phyloP scores from a whole-genome alignment of 2,329 filamentous ascomycete species.

The Colletotrichum cereale region DNA sequence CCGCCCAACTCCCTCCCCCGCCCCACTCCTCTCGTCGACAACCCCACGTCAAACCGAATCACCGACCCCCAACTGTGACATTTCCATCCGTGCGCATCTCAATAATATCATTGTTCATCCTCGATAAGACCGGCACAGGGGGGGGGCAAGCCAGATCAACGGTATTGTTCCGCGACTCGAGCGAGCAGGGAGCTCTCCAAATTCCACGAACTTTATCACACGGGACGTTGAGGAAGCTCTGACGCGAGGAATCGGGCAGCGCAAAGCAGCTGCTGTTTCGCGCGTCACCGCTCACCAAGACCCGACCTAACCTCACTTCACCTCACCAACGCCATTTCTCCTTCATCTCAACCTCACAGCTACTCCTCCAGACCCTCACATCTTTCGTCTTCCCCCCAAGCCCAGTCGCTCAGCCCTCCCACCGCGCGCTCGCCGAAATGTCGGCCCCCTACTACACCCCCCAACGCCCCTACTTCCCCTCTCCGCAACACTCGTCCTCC shows the following conservation, averaged over 20 bases:
- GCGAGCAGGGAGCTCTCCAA: neutral
- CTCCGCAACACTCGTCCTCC: conserved; percentile 22
- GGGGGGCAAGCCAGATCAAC: neutral
- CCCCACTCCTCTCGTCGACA: neutral
- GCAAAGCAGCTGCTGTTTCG: neutral
- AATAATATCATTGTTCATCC: conserved; percentile 1
- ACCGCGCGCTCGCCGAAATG: neutral
- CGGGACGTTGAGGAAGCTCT: neutral
- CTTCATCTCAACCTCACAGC: neutral
- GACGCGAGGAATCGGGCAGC: neutral
- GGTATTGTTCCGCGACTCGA: conserved; percentile 3
- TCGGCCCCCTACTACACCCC: conserved; percentile 33
- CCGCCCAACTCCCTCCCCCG: neutral
- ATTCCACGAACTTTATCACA: neutral
- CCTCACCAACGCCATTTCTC: neutral
- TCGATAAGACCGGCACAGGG: neutral
- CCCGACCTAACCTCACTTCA: neutral
- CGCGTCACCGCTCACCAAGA: neutral
- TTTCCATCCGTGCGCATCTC: neutral
- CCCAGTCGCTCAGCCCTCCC: neutral
- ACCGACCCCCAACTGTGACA: neutral
- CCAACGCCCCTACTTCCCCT: conserved; percentile 32
- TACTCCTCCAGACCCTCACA: neutral
- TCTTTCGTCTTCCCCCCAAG: neutral
- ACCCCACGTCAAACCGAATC: neutral